Evolutionary conservation across 2,329 filamentous ascomycete species (phyloP).

Genomic region (Lachnum nothofagi): DNA sequence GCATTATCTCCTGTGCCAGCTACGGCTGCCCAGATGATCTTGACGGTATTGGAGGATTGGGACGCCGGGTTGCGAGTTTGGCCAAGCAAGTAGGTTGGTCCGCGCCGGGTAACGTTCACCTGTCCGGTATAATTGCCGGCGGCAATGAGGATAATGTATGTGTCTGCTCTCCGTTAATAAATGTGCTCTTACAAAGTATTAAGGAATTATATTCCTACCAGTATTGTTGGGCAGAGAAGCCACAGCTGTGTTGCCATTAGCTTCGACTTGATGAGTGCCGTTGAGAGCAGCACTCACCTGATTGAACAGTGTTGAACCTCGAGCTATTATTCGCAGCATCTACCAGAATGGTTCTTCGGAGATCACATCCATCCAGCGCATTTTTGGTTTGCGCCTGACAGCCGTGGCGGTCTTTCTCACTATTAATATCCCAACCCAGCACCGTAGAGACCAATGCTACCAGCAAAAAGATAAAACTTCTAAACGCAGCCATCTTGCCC

Average conservation of each 20-base stretch:
- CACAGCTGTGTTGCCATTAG: conserved; percentile 21
- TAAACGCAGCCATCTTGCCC: conserved; percentile 3
- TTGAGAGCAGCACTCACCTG: conserved; percentile 15
- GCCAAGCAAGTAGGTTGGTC: conserved; percentile 58
- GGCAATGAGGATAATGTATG: conserved; percentile 53
- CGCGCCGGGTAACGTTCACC: conserved; percentile 58
- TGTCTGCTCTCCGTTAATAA: conserved; percentile 10
- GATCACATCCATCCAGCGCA: conserved; percentile 27
- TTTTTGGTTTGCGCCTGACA: conserved; percentile 20
- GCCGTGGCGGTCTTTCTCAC: conserved; percentile 15
- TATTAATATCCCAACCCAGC: conserved; percentile 25
- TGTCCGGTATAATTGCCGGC: conserved; percentile 55
- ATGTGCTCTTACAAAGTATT: background rate
- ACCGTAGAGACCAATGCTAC: conserved; percentile 7
- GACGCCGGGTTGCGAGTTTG: conserved; percentile 32
- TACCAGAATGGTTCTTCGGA: conserved; percentile 21
- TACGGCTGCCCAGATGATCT: conserved; percentile 55
- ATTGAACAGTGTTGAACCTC: conserved; percentile 26
- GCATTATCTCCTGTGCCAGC: conserved; percentile 53
- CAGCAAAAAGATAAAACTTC: conserved; percentile 3
- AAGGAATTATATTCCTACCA: conserved; percentile 15
- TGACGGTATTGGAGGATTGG: conserved; percentile 42
- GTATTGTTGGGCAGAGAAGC: conserved; percentile 26
- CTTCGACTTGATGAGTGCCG: background rate
- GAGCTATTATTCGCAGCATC: conserved; percentile 10